Base-by-base conservation (phyloP, 1,284 basidiomycete species). In the Pseudozyma flocculosa region DNA sequence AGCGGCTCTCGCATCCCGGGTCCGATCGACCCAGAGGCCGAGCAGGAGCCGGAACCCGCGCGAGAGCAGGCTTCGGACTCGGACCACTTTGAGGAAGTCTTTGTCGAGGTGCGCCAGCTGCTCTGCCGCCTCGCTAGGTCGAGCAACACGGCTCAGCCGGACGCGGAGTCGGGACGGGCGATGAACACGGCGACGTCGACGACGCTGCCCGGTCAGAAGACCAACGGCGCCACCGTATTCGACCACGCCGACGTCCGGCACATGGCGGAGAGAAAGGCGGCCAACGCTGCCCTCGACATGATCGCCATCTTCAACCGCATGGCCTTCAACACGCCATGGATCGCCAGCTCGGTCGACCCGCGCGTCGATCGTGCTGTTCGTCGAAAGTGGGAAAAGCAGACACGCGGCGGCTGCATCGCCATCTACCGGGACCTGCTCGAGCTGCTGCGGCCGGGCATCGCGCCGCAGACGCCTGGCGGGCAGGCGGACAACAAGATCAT, bases 271-370 rank as follows among this genome's bases (percentile, higher is more conserved):
- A 32, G 21, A 23, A 66, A 61, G 38, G 63, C 63, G 18, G 51
- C 58, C 46, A 61, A 61, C 23, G 63, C 71, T n/a, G 66, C 66
- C 1, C 56, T 68, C 19, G 73, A 75, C 53, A 45, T 76, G 43
- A 70, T 75, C 37, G 54, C 62, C 40, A 59, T 76, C 50, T 78
- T 78, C 51, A 65, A 76, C 34, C 70, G 63, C 30, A 61, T 78
- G 54, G 70, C 75, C 3, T 78, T 78, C 61, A 67, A 59, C 23
- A 64, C 68, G 21, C 68, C 73, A 2, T 73, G 71, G 69, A 58
- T 62, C 42, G 51, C 66, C 36, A 50, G 57, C 36, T 57, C 56
- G 23, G 57, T 69, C 34, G 57, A 58, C n/a, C 54, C 58, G 39
- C 45, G 54, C 39, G 24, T 63, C 24, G 60, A 61, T 22, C 22